These are phyloP conservation scores for Leptosphaerulina australis DNA, from an alignment of 2,329 filamentous ascomycete species.

Conservation along the genomic window DNA sequence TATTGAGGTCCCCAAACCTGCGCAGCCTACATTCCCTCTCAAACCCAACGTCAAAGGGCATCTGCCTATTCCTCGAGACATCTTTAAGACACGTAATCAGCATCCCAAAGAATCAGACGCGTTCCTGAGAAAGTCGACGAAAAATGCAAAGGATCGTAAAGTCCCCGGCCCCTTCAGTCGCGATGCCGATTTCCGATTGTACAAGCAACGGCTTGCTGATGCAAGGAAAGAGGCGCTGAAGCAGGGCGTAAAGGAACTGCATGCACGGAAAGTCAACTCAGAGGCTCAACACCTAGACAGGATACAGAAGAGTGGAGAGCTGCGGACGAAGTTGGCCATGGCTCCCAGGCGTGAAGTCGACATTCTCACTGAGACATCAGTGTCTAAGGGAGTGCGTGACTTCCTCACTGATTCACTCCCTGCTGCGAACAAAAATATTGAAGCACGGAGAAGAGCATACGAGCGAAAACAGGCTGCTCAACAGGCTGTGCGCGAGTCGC, in stretches of 20 bases:
- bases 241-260: conserved; percentile 72
- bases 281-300: conserved; percentile 31
- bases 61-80: conserved; percentile 79
- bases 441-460: conserved; percentile 42
- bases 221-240: conserved; percentile 73
- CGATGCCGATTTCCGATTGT: conserved; percentile 60
- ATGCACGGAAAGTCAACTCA: conserved; percentile 50
- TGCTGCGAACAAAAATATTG: conserved; percentile 35
- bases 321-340: conserved; percentile 59
- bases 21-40: conserved; percentile 67
- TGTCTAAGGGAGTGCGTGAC: conserved; percentile 41
- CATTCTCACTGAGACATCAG: conserved; percentile 38
- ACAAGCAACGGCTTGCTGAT: conserved; percentile 76
- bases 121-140: conserved; percentile 68
- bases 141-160: conserved; percentile 55
- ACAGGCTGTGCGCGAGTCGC: conserved; percentile 67
- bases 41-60: conserved; percentile 70
- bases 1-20: conserved; percentile 78
- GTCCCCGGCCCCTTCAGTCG: conserved; percentile 42
- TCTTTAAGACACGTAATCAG: conserved; percentile 64
- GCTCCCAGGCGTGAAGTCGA: conserved; percentile 72
- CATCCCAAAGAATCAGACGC: conserved; percentile 61
- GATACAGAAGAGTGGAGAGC: conserved; percentile 48
- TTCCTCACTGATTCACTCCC: conserved; percentile 43
- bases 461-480: conserved; percentile 57